Percentiles rank a stretch among this genome's conserved stretches.
Evolutionary conservation across 768 basidiomycete species (phyloP).

Genomic region (Lentinula lateritia): DNA sequence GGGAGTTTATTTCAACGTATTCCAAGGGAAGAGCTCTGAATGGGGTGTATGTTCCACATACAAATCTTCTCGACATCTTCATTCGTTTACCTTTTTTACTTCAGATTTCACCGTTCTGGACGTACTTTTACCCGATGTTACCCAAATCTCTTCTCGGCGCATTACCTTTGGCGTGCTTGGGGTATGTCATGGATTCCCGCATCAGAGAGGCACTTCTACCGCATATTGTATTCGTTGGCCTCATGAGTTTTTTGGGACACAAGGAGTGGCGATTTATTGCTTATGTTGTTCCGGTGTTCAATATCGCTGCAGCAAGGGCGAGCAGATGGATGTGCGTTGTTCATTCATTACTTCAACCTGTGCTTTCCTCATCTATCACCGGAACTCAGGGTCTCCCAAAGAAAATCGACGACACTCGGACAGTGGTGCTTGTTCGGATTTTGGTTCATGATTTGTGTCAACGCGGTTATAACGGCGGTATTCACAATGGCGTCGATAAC

Average conservation of each 20-base stretch:
- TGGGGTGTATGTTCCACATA: constrained; percentile 74
- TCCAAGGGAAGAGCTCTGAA: constrained; percentile 77
- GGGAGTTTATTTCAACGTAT: constrained; percentile 78
- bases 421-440: constrained; percentile 40
- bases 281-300: constrained; percentile 79
- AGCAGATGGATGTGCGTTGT: constrained; percentile 57
- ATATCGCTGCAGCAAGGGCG: constrained; percentile 71
- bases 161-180: constrained; percentile 55
- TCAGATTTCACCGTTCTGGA: constrained; percentile 64
- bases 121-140: constrained; percentile 60
- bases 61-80: background rate
- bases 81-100: constrained; percentile 1
- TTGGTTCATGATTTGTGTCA: constrained; percentile 42
- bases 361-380: background rate
- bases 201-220: constrained; percentile 48
- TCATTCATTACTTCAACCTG: background rate
- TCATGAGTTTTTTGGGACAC: constrained; percentile 78
- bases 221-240: constrained; percentile 43
- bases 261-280: constrained; percentile 98
- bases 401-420: constrained; percentile 44
- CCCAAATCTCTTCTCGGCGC: constrained; percentile 75
- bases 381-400: constrained; percentile 33
- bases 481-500: constrained; percentile 51
- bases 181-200: constrained; percentile 39
- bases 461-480: constrained; percentile 47